These are phyloP conservation scores for Kodamaea arcana DNA, from an alignment of 1,139 yeast genomes.

Conservation along the genomic window DNA sequence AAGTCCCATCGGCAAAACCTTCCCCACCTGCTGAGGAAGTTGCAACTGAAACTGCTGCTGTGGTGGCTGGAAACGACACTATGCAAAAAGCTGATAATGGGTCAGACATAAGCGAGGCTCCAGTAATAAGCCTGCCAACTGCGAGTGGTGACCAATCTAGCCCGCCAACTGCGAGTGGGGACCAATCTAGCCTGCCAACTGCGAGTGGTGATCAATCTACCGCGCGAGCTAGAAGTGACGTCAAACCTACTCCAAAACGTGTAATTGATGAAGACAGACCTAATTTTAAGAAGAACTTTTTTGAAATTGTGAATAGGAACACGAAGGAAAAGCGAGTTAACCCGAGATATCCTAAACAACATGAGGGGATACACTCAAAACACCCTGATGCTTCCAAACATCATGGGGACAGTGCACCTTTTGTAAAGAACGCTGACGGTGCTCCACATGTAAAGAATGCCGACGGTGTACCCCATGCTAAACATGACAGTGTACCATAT, in stretches of 20 bases:
- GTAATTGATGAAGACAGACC: conserved; percentile 23
- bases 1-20: conserved; percentile 12
- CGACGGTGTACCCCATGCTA: too few species aligned
- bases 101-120: too few species aligned
- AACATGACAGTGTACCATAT: too few species aligned
- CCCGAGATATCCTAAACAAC: background rate
- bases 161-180: background rate
- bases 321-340: conserved; percentile 1
- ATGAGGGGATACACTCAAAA: background rate
- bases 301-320: conserved; percentile 23
- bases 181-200: background rate
- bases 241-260: background rate
- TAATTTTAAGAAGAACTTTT: conserved; percentile 30
- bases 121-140: background rate
- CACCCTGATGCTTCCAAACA: background rate
- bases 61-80: background rate
- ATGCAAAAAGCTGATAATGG: conserved; percentile 1
- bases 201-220: background rate
- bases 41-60: background rate
- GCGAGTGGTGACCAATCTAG: background rate
- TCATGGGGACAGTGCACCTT: background rate
- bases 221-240: too few species aligned
- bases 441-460: too few species aligned
- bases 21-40: background rate
- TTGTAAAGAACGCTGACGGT: too few species aligned